Evolutionary conservation across 1,284 basidiomycete species (phyloP), one percentile per base, ranked within the genome.

Genomic region (Cryptococcus neoformans): DNA sequence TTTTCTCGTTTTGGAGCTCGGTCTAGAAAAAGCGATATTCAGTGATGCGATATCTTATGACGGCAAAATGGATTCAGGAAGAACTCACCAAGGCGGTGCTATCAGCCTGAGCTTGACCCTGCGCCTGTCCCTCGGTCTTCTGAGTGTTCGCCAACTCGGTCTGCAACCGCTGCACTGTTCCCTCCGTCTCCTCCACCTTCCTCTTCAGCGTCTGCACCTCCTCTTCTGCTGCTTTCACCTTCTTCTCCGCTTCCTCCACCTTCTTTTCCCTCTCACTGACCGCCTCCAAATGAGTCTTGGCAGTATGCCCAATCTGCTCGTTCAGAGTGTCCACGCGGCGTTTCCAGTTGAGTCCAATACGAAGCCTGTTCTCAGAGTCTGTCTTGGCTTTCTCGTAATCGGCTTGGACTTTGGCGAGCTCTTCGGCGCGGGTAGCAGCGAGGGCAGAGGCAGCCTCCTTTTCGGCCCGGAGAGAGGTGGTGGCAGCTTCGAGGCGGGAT

Each of bases 331-430:
- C 66, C 0, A 63, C 59, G 34, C 68, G 65, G n/a, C 64, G 54
- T 49, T 70, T 68, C 65, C 69, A 69, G 51, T 73, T 73, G 54
- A 74, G 59, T 9, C 70, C 73, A 17, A 73, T 72, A 8, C 63
- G 47, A 16, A 60, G 60, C 38, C 60, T 56, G 28, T 63, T 67
- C 14, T 62, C 64, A n/a, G 64, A 59, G 37, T 63, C 62, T 35
- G 62, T 52, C 17, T 57, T 62, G 39, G 59, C 60, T 16, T 48
- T 56, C 11, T 63, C 63, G 6, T 67, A 54, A 10, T 72, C 64
- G 4, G 60, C 47, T 37, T 54, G 53, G 17, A 71, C 60, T 2
- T 55, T 64, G 37, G 56, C 55, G 53, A 73, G 62, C 54, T 74
- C 64, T 3, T 51, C 55, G 14, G 54, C 57, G 45, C 67, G 68